Base-by-base conservation (phyloP, 192 early-diverging fungal genomes). In the Globomyces pollinis-pini region DNA sequence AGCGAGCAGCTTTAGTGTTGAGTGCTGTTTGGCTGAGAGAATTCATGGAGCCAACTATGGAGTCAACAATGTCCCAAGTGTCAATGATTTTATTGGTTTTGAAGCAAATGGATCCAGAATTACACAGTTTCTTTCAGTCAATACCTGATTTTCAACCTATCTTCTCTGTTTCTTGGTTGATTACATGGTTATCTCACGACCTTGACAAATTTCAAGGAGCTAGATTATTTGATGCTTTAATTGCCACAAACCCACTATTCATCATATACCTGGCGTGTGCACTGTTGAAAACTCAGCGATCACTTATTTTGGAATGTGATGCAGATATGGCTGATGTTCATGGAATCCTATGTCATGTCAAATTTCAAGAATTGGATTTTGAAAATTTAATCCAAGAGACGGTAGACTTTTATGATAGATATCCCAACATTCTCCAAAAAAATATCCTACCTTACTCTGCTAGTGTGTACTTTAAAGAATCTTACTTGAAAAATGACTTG, bases 141-240 rank as follows among this genome's bases (percentile, higher is more conserved):
- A 13, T 64, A 44, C 61, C 62, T 28, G 70, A 74, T 28, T 68
- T 87, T 18, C 74, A 78, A 44, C 83, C 85, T 23, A 83, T 77
- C 47, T 88, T 86, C 63, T 81, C 77, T 28, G 68, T 88, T 38
- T 82, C 80, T 53, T 87, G 84, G 84, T 68, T 86, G 51, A 57
- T 87, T 39, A 87, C 87, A n/a, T 88, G 87, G 87, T 84, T 78
- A 57, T 78, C 75, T 23, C 87, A 88, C 57, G 77, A 86, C 51
- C 18, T 88, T n/a, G 63, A 67, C 24, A 65, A 71, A 33, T 71
- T 76, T 33, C 65, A 62, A 13, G 67, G 80, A 8, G 65, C 73
- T 43, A 77, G 85, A 24, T 67, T 88, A 21, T 83, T 81, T 56
- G 85, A 88, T 59, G 66, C 85, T 21, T 73, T 86, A 3, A 60